Evolutionary conservation across 1,284 basidiomycete species (phyloP).

Genomic region (Polyporus tsugae): DNA sequence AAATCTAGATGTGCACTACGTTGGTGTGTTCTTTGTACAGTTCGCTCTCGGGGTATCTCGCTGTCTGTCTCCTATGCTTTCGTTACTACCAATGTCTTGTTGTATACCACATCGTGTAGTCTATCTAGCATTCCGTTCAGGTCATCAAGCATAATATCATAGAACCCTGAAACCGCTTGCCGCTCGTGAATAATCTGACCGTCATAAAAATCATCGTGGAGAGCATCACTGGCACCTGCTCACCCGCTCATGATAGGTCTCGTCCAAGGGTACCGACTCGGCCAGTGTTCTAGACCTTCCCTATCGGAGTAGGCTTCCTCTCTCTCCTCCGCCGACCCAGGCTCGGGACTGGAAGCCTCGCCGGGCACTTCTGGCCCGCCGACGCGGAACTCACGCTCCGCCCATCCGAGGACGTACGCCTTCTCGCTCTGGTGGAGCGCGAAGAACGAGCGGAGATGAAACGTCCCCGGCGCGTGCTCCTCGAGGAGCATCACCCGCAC

Average conservation of each 20-base stretch:
- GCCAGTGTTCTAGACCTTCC: slow-evolving; percentile 1
- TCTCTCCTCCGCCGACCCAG: background rate
- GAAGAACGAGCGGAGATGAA: slow-evolving; percentile 27
- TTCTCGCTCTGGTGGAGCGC: slow-evolving; percentile 12
- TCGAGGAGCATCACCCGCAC: slow-evolving; percentile 22
- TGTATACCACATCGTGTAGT: slow-evolving; percentile 10
- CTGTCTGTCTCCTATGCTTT: background rate
- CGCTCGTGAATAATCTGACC: background rate
- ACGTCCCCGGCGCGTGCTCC: slow-evolving; percentile 14
- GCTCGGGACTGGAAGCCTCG: background rate
- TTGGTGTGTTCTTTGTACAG: slow-evolving; percentile 1
- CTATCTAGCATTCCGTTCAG: background rate
- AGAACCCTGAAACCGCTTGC: background rate
- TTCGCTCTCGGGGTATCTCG: slow-evolving; percentile 7
- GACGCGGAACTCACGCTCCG: slow-evolving; percentile 18
- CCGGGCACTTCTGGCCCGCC: slow-evolving; percentile 7
- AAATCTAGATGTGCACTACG: slow-evolving; percentile 50
- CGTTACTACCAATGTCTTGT: slow-evolving; percentile 4
- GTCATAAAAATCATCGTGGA: slow-evolving; percentile 1
- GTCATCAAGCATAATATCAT: slow-evolving; percentile 2
- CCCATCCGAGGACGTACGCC: slow-evolving; percentile 18
- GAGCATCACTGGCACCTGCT: background rate
- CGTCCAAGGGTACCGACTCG: slow-evolving; percentile 3
- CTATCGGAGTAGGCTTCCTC: background rate
- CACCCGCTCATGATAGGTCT: slow-evolving; percentile 1